Base-by-base conservation (phyloP, 495 filamentous ascomycete species). In the Neurospora sp. region DNA sequence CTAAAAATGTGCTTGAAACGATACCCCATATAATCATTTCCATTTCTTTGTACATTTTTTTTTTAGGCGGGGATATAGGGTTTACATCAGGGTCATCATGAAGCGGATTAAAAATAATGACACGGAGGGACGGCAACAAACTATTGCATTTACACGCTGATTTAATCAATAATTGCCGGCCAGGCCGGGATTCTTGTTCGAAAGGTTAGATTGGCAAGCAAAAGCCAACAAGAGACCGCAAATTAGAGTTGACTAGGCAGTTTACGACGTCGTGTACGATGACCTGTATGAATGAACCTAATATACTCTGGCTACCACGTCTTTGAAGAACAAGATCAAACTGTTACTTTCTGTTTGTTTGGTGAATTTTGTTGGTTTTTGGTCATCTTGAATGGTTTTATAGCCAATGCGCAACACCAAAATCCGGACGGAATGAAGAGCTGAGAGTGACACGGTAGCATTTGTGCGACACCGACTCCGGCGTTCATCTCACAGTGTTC, bases 81-180 rank as follows among this genome's bases (percentile, higher is more conserved):
- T 66, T 66, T 37, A 66, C 54, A 66, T 18, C 38, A 74, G 42
- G 72, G 37, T 18, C 72, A 39, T 39, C 72, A 75, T 78, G 76
- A 78, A 77, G 75, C 73, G 77, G 74, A 74, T 77, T 23, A 72
- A 62, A 23, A n/a, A 46, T 48, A 71, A 46, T 39, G 42, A 71
- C 27, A 44, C 20, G 27, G 70, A 66, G 42, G 54, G 42, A 59
- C 6, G 73, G 62, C 54, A 59, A 39, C 44, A 71, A 71, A 38
- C 39, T 73, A 31, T 35, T 76, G 39, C 39, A 69, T 71, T 73
- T 73, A 77, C 46, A 72, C 20, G 71, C 35, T 69, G 31, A 59
- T 70, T 46, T 73, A 72, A 73, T 72, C 76, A 78, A 74, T 77
- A 76, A 42, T 46, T 71, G 71, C 72, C 48, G 73, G 44, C 27